phyloP scores from a whole-genome alignment of 768 basidiomycete species.

The Tricholoma sp. region DNA sequence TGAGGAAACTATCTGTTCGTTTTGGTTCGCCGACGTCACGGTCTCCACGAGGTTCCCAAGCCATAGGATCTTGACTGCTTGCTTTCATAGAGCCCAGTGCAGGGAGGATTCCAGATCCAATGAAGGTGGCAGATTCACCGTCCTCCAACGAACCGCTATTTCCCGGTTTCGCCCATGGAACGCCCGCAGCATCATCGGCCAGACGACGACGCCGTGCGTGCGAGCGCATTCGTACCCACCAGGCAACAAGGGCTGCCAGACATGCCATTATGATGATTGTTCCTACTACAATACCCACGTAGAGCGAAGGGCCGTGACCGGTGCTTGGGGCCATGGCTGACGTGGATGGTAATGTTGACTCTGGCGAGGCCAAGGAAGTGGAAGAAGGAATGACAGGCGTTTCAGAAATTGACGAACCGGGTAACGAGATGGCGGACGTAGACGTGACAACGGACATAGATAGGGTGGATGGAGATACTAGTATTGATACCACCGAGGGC shows the following conservation, averaged over 20 bases:
- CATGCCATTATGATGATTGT: constrained; percentile 39
- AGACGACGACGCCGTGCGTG: constrained; percentile 31
- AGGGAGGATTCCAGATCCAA: constrained; percentile 15
- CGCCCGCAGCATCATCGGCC: constrained; percentile 23
- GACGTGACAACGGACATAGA: constrained; percentile 3
- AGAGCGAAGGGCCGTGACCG: constrained; percentile 37
- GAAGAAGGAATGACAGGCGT: constrained; percentile 6
- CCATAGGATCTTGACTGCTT: constrained; percentile 22
- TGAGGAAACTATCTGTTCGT: constrained; percentile 24
- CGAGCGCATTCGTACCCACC: constrained; percentile 39
- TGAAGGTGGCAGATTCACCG: constrained; percentile 13
- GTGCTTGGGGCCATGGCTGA: not conserved
- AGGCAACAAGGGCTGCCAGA: constrained; percentile 42
- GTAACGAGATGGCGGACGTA: not conserved
- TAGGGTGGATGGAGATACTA: not conserved
- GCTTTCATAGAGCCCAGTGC: constrained; percentile 18
- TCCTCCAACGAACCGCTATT: constrained; percentile 21
- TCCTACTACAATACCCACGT: constrained; percentile 46
- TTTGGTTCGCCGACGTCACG: constrained; percentile 40
- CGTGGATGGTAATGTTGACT: constrained; percentile 1
- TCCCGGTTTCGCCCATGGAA: constrained; percentile 30
- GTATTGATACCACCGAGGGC: not conserved
- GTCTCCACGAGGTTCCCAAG: constrained; percentile 34
- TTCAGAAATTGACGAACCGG: not conserved
- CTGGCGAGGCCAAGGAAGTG: constrained; percentile 4